phyloP scores from a whole-genome alignment of 768 basidiomycete species.

The Suillus discolor region DNA sequence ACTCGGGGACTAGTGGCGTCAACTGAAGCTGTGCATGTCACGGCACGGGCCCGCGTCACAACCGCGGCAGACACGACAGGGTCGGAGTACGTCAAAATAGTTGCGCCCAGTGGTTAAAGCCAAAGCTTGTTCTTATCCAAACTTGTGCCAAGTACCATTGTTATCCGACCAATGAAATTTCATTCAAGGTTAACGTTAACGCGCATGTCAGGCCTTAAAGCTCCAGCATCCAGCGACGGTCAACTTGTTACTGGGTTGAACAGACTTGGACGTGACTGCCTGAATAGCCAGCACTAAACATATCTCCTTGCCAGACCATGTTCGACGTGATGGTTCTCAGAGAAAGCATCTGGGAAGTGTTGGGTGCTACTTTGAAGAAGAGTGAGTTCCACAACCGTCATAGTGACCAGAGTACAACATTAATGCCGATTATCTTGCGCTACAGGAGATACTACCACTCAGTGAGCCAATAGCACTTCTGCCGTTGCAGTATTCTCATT shows the following conservation, averaged over 20 bases:
- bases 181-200: too few relatives aligned
- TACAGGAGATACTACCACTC: slow-evolving; percentile 24
- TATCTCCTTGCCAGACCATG: background rate
- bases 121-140: background rate
- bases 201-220: background rate
- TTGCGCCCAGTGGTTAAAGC: too few relatives aligned
- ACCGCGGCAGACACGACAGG: too few relatives aligned
- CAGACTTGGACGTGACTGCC: background rate
- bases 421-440: slow-evolving; percentile 10
- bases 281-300: background rate
- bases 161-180: slow-evolving; percentile 1
- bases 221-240: background rate
- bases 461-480: slow-evolving; percentile 26
- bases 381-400: background rate
- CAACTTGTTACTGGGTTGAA: background rate
- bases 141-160: background rate
- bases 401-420: background rate
- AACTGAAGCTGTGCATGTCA: too few relatives aligned
- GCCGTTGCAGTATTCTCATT: slow-evolving; percentile 2
- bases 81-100: too few relatives aligned
- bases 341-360: background rate
- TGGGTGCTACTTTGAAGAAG: background rate
- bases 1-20: too few relatives aligned
- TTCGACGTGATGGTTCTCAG: background rate
- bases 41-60: too few relatives aligned